These are phyloP conservation scores for Hansenula sp. DNA, from an alignment of 1,139 yeast species.

Conservation along the genomic window DNA sequence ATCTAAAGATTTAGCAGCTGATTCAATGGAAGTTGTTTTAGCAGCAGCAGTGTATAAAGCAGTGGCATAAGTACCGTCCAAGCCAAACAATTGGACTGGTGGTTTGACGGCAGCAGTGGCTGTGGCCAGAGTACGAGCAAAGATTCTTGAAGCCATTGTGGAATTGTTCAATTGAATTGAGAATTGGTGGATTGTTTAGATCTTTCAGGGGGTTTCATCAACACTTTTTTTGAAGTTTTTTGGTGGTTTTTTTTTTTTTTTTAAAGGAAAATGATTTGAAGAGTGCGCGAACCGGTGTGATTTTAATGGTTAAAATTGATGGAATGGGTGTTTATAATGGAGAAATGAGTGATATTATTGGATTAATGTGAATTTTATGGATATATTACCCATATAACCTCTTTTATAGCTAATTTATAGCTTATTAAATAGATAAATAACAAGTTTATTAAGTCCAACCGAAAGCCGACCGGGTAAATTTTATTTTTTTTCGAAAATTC, in stretches of 20 bases:
- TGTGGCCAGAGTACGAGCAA: constrained; percentile 68
- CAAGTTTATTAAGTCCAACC: too few species aligned
- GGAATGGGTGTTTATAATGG: background rate
- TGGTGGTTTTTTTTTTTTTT: background rate
- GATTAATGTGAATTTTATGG: background rate
- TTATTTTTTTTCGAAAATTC: too few species aligned
- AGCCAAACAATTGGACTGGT: constrained; percentile 91
- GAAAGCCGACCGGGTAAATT: too few species aligned
- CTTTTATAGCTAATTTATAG: too few species aligned
- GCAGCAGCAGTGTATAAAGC: constrained; percentile 93
- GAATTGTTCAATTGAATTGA: constrained; percentile 3
- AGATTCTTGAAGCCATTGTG: constrained; percentile 59
- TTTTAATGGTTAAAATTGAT: background rate
- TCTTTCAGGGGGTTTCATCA: background rate
- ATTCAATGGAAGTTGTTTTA: constrained; percentile 72
- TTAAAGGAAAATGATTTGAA: background rate
- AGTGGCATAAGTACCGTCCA: constrained; percentile 95
- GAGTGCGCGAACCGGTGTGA: background rate
- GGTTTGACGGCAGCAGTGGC: constrained; percentile 63
- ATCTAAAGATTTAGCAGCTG: constrained; percentile 64
- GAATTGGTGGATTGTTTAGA: constrained; percentile 3
- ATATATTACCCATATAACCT: too few species aligned
- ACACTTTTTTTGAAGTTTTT: background rate
- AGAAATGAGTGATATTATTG: background rate
- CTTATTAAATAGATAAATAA: too few species aligned